Evolutionary conservation across 345 rosid genomes (phyloP), one percentile per base, ranked within the genome.

Genomic region (Murraya paniculata): DNA sequence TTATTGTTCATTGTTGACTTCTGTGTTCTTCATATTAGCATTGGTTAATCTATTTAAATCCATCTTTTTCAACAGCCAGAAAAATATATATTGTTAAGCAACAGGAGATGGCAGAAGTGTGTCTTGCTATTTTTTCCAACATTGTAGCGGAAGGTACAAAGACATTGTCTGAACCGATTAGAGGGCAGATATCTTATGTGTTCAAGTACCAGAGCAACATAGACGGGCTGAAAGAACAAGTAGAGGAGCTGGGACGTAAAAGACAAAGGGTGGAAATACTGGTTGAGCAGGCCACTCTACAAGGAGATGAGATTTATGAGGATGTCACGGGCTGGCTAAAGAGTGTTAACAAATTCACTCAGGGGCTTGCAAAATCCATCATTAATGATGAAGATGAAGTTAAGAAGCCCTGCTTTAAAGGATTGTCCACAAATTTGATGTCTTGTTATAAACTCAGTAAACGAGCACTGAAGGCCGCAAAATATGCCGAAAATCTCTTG

Each of bases 171-270:
- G 30, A 2, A 9, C 59, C 72, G 30, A 64, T 39, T 59, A 7
- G 2, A 38, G n/a, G 9, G 14, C 24, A 28, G 2, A 41, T 59
- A 10, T 5, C 30, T 13, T 59, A 68, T 56, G 14, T 62, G 18
- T 16, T 74, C 64, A 10, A 14, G 18, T 73, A 48, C 68, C 9
- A 68, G 58, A 59, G 74, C 38, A 66, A 74, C 39, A 56, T 55
- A 5, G 41, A 35, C 9, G 62, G 41, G 1, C 62, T 74, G 6
- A 14, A 41, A 73, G 2, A 31, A 0, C 53, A 70, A 38, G 50
- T 27, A 7, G 1, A 16, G 16, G 3, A 35, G 8, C 64, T 73
- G 27, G 19, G 9, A 25, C 2, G 14, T 61, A 28, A 3, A 55
- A 61, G 61, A 66, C 45, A 24, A 14, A 41, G 5, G 30, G 72